A percentile compares a stretch with the other conserved stretches of the same genome.
These are phyloP conservation scores for Trypanosoma vivax DNA, from an alignment of 208 protist genomes.

Conservation along the genomic window DNA sequence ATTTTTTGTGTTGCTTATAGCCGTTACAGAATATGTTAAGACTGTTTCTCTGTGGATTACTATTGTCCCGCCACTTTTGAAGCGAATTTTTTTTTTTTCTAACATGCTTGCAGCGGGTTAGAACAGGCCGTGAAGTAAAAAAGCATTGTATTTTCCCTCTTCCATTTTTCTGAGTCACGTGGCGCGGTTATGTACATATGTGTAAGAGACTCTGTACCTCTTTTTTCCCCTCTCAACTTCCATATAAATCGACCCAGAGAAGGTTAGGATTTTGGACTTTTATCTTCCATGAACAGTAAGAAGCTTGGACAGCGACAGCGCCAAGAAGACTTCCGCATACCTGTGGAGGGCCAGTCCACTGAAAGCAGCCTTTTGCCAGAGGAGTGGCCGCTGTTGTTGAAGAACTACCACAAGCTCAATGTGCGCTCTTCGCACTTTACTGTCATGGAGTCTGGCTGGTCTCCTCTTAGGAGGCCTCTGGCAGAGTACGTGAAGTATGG, in stretches of 20 bases:
- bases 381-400: conserved; percentile 98
- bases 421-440: conserved; percentile 97
- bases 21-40: too few relatives aligned
- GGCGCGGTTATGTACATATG: too few relatives aligned
- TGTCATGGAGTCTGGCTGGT: conserved; percentile 93
- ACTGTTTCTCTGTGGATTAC: too few relatives aligned
- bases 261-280: neutral
- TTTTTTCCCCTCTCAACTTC: neutral
- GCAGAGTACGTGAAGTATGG: conserved; percentile 98
- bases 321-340: conserved; percentile 71
- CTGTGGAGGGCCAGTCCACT: conserved; percentile 37
- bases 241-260: neutral
- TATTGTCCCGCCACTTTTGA: too few relatives aligned
- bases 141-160: too few relatives aligned
- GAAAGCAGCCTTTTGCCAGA: conserved; percentile 81
- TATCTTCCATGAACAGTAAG: conserved; percentile 61
- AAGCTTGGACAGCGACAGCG: conserved; percentile 67
- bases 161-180: too few relatives aligned
- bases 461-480: conserved; percentile 96
- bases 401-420: conserved; percentile 99
- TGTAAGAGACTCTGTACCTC: conserved; percentile 1
- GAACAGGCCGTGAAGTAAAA: too few relatives aligned
- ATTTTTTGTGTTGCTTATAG: too few relatives aligned
- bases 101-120: too few relatives aligned
- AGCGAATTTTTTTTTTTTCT: too few relatives aligned